Evolutionary conservation across 1,284 basidiomycete species (phyloP).

Genomic region (Cryptococcus sp.): DNA sequence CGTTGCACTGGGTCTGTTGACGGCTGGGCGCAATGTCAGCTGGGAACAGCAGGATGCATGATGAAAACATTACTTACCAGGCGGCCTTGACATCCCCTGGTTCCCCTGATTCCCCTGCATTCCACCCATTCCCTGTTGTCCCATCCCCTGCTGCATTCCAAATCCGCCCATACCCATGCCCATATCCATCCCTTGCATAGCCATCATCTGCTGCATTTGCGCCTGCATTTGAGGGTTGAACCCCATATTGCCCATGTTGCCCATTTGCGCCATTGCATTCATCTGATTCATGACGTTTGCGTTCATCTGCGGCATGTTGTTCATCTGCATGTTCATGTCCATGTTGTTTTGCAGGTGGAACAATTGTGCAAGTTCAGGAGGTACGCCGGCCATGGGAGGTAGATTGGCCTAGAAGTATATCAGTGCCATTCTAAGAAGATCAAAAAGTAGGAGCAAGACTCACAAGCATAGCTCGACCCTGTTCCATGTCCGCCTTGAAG

Average conservation of each 20-base stretch:
- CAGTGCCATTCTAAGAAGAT: background rate
- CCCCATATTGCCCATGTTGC: slow-evolving; percentile 37
- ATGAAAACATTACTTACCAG: background rate
- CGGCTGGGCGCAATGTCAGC: background rate
- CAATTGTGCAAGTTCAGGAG: slow-evolving; percentile 39
- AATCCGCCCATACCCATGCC: slow-evolving; percentile 37
- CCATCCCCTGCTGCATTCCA: slow-evolving; percentile 24
- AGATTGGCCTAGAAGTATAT: slow-evolving; percentile 31
- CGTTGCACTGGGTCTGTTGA: slow-evolving; percentile 17
- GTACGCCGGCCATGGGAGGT: slow-evolving; percentile 32
- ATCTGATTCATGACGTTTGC: slow-evolving; percentile 24
- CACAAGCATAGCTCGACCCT: slow-evolving; percentile 54
- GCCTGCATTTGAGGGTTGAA: slow-evolving; percentile 35
- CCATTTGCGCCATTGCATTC: slow-evolving; percentile 7
- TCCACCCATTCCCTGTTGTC: slow-evolving; percentile 16
- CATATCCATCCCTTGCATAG: slow-evolving; percentile 47
- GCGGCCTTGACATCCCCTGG: background rate
- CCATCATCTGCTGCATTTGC: slow-evolving; percentile 42
- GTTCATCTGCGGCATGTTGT: slow-evolving; percentile 7
- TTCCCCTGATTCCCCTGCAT: slow-evolving; percentile 11
- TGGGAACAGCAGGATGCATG: background rate
- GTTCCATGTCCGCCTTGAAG: slow-evolving; percentile 76
- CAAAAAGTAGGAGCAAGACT: slow-evolving; percentile 16
- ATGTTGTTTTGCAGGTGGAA: slow-evolving; percentile 29
- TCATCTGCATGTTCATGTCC: slow-evolving; percentile 15